Evolutionary conservation across 495 filamentous ascomycete genomes (phyloP).

Genomic region (Tuber umbilicatum): DNA sequence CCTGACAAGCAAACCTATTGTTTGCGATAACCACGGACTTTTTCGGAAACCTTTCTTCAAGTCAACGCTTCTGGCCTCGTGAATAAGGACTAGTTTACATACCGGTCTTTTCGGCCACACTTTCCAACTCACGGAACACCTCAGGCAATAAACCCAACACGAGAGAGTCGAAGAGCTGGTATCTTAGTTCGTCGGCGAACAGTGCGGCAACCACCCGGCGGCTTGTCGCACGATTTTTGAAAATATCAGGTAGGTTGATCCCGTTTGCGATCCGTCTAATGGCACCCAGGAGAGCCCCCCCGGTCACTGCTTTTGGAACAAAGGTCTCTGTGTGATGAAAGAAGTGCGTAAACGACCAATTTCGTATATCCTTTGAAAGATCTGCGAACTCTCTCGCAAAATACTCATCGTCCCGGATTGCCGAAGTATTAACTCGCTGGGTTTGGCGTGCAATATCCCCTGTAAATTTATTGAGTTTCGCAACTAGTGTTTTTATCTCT

Average conservation of each 20-base stretch:
- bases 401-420: conserved; percentile 20
- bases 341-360: conserved; percentile 21
- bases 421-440: neutral
- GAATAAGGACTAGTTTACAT: neutral
- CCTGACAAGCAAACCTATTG: conserved; percentile 3
- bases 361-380: conserved; percentile 13
- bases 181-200: neutral
- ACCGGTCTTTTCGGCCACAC: neutral
- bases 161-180: neutral
- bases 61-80: neutral
- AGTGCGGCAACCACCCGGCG: neutral
- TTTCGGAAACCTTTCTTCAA: neutral
- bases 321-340: neutral
- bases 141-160: neutral
- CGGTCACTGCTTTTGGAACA: neutral
- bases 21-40: neutral
- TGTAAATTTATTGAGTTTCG: neutral
- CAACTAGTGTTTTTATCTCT: neutral
- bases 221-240: neutral
- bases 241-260: neutral
- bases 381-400: conserved; percentile 17
- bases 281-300: neutral
- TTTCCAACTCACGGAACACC: neutral
- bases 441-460: neutral
- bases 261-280: neutral